Percentiles rank a stretch among this genome's conserved stretches.
These are phyloP conservation scores for Pseudopithomyces chartarum DNA, from an alignment of 2,329 filamentous ascomycete species.

Conservation along the genomic window DNA sequence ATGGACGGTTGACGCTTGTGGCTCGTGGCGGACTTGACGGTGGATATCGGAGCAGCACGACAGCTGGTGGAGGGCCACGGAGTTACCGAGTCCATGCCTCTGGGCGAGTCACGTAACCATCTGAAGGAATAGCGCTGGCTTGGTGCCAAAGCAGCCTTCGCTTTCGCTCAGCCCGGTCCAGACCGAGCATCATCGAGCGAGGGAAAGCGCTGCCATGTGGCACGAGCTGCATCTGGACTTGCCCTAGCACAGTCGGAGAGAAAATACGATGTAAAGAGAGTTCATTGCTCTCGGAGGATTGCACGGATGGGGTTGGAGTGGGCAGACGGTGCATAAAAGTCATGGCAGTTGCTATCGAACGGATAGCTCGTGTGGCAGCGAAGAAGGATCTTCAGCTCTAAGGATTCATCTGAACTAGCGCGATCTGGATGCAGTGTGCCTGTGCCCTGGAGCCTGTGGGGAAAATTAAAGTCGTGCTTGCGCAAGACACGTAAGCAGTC, in stretches of 20 bases:
- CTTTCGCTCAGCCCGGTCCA: not conserved
- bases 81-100: not conserved
- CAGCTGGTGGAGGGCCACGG: not conserved
- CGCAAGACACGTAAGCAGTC: no score
- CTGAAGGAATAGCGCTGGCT: not conserved
- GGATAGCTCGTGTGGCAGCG: not conserved
- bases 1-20: not conserved
- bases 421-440: not conserved
- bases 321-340: not conserved
- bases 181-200: not conserved
- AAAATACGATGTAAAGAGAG: not conserved
- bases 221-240: not conserved
- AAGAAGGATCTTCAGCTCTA: not conserved
- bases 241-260: not conserved
- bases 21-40: slow-evolving; percentile 1
- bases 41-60: not conserved
- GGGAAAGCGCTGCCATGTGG: not conserved
- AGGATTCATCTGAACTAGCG: not conserved
- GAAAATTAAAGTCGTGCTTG: no score
- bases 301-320: not conserved
- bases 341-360: not conserved
- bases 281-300: not conserved
- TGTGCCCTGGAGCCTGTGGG: no score
- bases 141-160: not conserved
- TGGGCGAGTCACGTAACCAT: not conserved